Evolutionary conservation across 177 flowering plant genomes (phyloP).

Genomic region (Vitis hybrid): DNA sequence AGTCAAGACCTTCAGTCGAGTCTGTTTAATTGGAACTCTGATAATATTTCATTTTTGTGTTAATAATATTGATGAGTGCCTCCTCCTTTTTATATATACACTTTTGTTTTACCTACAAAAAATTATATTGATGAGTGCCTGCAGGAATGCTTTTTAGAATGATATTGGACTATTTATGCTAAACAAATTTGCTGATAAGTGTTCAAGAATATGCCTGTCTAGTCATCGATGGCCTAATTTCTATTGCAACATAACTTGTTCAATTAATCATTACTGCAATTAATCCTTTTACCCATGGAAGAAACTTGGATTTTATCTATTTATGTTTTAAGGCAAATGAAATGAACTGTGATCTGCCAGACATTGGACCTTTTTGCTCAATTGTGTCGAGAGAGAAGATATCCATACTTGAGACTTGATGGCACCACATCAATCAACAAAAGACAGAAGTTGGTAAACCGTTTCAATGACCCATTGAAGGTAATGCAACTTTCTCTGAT

Average conservation of each 20-base stretch:
- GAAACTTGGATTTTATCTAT: not conserved
- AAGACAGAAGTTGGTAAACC: slow-evolving; percentile 88
- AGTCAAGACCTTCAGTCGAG: not conserved
- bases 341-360: slow-evolving; percentile 33
- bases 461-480: slow-evolving; percentile 84
- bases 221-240: not conserved
- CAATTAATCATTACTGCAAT: not conserved
- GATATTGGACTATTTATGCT: not conserved
- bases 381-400: slow-evolving; percentile 94
- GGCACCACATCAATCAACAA: slow-evolving; percentile 91
- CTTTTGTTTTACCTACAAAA: too few species aligned
- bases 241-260: not conserved
- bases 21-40: not conserved
- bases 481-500: slow-evolving; percentile 23
- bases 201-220: not conserved
- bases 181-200: not conserved
- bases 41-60: not conserved
- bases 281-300: not conserved
- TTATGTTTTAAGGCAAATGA: not conserved
- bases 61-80: not conserved
- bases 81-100: too few species aligned
- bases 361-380: slow-evolving; percentile 98
- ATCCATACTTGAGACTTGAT: slow-evolving; percentile 94
- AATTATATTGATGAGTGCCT: too few species aligned
- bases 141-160: not conserved